Conservation (phyloP, 306 rosid genomes). For the Lathyrus aphaca region DNA sequence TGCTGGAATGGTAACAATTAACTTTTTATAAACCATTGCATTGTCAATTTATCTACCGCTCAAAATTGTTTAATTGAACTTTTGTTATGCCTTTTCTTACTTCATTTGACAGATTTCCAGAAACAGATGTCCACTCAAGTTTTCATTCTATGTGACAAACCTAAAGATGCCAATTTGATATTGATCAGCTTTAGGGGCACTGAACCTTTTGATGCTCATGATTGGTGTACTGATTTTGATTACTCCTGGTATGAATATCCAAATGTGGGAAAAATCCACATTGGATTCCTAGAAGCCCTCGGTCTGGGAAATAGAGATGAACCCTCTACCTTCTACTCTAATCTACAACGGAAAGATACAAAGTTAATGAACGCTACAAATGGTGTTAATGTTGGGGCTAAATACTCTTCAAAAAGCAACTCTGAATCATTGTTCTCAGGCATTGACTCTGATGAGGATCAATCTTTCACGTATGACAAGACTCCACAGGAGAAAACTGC, state of each 20-base stretch:
- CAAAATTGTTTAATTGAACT: neutral
- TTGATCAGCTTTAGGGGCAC: constrained; percentile 78
- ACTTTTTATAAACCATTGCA: too few species aligned
- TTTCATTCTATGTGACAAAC: constrained; percentile 70
- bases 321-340: constrained; percentile 47
- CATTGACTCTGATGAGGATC: constrained; percentile 34
- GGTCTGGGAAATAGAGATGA: constrained; percentile 67
- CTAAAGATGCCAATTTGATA: constrained; percentile 68
- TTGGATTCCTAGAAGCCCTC: constrained; percentile 84
- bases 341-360: constrained; percentile 38
- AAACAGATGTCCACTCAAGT: constrained; percentile 55
- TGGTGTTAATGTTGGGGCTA: constrained; percentile 19
- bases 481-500: constrained; percentile 54
- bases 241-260: constrained; percentile 83
- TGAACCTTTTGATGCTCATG: constrained; percentile 73
- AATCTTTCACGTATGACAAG: constrained; percentile 24
- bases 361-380: constrained; percentile 8
- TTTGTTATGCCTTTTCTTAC: constrained; percentile 9
- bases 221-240: constrained; percentile 81
- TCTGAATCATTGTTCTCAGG: constrained; percentile 28
- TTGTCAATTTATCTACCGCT: too few species aligned
- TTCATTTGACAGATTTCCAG: constrained; percentile 53
- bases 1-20: constrained; percentile 66
- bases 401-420: constrained; percentile 19
- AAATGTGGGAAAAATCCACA: constrained; percentile 67